Conservation (phyloP, 495 filamentous ascomycete species). For the Hypoxylon fuscum region DNA sequence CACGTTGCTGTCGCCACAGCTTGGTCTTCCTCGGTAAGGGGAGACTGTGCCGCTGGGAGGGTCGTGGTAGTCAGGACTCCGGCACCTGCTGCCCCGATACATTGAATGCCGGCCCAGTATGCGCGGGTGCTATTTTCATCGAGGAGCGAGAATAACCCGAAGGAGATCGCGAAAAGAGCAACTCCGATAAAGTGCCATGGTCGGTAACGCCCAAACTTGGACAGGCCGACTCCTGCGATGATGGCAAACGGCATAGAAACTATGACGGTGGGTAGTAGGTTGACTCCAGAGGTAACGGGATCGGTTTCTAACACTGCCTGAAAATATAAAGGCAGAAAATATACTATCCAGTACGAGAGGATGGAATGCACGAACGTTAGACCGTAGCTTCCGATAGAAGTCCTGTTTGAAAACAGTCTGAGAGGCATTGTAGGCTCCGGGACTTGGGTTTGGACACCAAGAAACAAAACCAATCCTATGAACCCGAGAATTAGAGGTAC, state of each 20-base stretch:
- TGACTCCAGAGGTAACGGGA: constrained; percentile 24
- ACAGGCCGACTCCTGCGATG: too few relatives aligned
- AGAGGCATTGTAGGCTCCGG: not conserved
- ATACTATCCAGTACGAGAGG: not conserved
- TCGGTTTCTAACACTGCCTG: constrained; percentile 1
- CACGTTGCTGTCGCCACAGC: too few relatives aligned
- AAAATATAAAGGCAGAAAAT: constrained; percentile 6
- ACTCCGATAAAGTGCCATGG: too few relatives aligned
- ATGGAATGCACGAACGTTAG: not conserved
- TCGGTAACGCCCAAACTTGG: too few relatives aligned
- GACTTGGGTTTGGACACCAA: not conserved
- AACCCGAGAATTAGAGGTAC: constrained; percentile 45
- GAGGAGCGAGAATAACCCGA: too few relatives aligned
- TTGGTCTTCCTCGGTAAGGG: too few relatives aligned
- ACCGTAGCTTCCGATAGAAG: not conserved
- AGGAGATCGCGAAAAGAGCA: too few relatives aligned
- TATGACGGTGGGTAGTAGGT: constrained; percentile 50
- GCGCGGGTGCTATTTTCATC: too few relatives aligned
- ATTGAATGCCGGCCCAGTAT: too few relatives aligned
- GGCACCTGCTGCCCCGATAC: too few relatives aligned
- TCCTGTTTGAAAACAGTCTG: not conserved
- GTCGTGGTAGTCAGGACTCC: too few relatives aligned
- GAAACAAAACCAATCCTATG: not conserved
- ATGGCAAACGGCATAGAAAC: constrained; percentile 3
- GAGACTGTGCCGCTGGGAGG: too few relatives aligned